Base-by-base conservation (phyloP, 1,284 basidiomycete genomes). In the Anthracocystis panici-leucophaei region DNA sequence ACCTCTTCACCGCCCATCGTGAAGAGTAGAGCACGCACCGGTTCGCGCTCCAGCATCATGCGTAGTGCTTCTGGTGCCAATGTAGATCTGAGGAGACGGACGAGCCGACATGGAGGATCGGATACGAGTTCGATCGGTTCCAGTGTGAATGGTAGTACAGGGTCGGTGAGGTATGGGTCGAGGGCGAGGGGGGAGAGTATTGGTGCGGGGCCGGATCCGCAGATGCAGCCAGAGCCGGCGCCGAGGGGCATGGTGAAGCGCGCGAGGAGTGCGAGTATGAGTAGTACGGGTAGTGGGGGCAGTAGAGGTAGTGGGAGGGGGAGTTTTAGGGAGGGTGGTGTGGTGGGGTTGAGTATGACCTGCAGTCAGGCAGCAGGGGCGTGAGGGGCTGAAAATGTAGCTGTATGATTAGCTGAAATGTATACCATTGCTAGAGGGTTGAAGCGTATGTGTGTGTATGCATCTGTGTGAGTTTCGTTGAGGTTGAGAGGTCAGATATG, bases 161-260 rank as follows among this genome's bases (percentile, higher is more conserved):
- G 31, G 1, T 68, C 71, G 49, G 14, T 57, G 1, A 27, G 41
- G 20, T 48, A 31, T 29, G 12, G 33, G 1, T 18, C 45, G 11
- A 25, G 27, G 8, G 11, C n/a, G 11, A 20, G 41, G n/a, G 38
- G 9, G n/a, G 53, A 55, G 11, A 55, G 53, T 42, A 12, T n/a
- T 27, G 53, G 9, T 2, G 52, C 40, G 5, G 53, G 31, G 52
- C 65, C 73, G 5, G 60, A 64, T 41, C 68, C 73, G 16, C 41
- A 25, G 11, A 45, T 76, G 58, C 73, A 76, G 44, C 72, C 72
- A 2, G 77, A 78, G 33, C 77, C 77, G 7, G 77, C 77, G 38
- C 77, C 77, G 2, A 38, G 75, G 12, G 65, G 61, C 5, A 78
- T 78, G 77, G 69, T 56, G 33, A 25, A 54, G 11, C 33, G 77